Conservation (phyloP, 2,329 filamentous ascomycete species). For the Polytolypa hystricis region DNA sequence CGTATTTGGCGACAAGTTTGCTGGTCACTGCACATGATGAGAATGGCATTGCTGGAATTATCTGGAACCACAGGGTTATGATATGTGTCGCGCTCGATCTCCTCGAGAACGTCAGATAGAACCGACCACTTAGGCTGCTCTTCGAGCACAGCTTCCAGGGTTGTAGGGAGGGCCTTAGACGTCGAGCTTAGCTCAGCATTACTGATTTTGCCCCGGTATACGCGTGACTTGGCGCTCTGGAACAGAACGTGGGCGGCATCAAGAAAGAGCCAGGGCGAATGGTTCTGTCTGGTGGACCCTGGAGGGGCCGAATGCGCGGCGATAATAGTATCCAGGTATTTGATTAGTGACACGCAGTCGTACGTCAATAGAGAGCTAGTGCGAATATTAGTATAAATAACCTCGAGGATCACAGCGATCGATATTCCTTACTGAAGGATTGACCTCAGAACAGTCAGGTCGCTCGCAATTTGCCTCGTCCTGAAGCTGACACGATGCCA, state of each 20-base stretch:
- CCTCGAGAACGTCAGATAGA: conserved; percentile 78
- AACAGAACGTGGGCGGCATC: conserved; percentile 94
- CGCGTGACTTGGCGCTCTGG: conserved; percentile 73
- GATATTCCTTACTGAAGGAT: conserved; percentile 56
- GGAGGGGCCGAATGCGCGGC: conserved; percentile 81
- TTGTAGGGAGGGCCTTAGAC: conserved; percentile 43
- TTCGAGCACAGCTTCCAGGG: conserved; percentile 71
- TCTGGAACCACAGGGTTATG: conserved; percentile 66
- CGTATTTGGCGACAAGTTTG: conserved; percentile 77
- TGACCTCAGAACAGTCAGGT: conserved; percentile 69
- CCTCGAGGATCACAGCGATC: neutral
- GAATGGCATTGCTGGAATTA: conserved; percentile 79
- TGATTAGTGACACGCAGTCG: conserved; percentile 82
- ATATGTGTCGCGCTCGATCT: conserved; percentile 85
- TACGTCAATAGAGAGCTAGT: conserved; percentile 59
- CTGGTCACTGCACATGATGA: conserved; percentile 91
- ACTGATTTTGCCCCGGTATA: conserved; percentile 66
- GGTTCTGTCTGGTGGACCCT: conserved; percentile 74
- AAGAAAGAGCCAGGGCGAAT: conserved; percentile 92
- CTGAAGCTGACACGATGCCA: conserved; percentile 96
- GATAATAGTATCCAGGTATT: conserved; percentile 87
- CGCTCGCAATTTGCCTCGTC: conserved; percentile 86
- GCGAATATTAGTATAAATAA: conserved; percentile 5
- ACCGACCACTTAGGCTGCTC: conserved; percentile 91
- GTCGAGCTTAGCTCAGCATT: conserved; percentile 37